Evolutionary conservation across 2,329 filamentous ascomycete genomes (phyloP), one percentile per base, ranked within the genome.

Genomic region (Leptoxyphium fumago): DNA sequence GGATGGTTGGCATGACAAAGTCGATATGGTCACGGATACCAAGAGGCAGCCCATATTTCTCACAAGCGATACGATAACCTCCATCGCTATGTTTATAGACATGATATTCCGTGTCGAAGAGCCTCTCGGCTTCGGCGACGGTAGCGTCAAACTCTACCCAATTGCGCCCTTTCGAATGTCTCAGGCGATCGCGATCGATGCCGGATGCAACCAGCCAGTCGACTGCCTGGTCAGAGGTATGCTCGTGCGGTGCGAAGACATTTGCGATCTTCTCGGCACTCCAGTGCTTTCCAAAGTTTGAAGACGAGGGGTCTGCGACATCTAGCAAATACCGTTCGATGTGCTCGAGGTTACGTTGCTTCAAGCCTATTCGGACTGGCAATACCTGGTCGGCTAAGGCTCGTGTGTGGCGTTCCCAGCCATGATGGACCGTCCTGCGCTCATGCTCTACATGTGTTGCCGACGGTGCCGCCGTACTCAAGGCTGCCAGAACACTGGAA

Each of bases 131-230:
- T 39, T 65, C 62, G 10, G 54, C 50, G 2, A 62, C 58, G 2
- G 58, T 54, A 0, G 61, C 59, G 18, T 64, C 58, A 44, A 69
- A 67, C n/a, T 63, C 57, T 2, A 67, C 50, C 63, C 64, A 66
- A 34, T 61, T 58, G 39, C 57, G 39, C n/a, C 47, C 50, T 9
- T 46, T 50, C 14, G 45, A 50, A 17, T 49, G 46, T n/a, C 15
- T 13, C 9, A 49, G 29, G 5, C 50, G 48, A 9, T 45, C 38
- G 10, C 39, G 26, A n/a, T 47, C 41, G 39, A 57, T 50, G n/a
- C 55, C 56, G 29, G 49, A 41, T 2, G 45, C 43, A 5, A 40
- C 40, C 4, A 60, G 48, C 58, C 58, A 61, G 4, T 55, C 29
- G 8, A 48, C 41, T 2, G 57, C 53, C 30, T 46, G 42, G 28